Evolutionary conservation across 805 yeast species (phyloP).

Genomic region (Kurtzmaniella cleridarum): DNA sequence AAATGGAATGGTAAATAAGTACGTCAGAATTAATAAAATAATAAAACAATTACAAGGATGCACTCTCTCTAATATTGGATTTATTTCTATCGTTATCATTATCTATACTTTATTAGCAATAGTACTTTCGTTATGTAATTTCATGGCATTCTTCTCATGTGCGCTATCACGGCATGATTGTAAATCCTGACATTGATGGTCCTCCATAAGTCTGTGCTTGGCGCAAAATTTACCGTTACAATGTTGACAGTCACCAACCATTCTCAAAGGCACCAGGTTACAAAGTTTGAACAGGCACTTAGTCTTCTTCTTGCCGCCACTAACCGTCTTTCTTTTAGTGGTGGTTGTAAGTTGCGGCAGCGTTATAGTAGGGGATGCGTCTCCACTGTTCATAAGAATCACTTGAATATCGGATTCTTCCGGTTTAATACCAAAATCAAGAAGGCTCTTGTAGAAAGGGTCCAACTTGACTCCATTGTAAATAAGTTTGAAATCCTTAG

Average conservation of each 20-base stretch:
- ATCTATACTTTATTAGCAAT: constrained; percentile 58
- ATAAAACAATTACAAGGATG: not conserved
- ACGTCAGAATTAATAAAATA: not conserved
- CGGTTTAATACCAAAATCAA: constrained; percentile 15
- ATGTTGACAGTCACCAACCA: constrained; percentile 79
- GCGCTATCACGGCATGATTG: constrained; percentile 76
- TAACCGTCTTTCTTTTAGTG: constrained; percentile 9
- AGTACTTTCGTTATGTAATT: constrained; percentile 82
- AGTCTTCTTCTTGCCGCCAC: constrained; percentile 32
- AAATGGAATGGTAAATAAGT: not conserved
- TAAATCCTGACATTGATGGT: constrained; percentile 74
- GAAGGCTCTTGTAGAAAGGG: constrained; percentile 20
- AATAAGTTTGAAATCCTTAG: constrained; percentile 34
- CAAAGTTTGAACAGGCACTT: constrained; percentile 55
- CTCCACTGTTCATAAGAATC: constrained; percentile 20
- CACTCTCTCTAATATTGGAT: not conserved
- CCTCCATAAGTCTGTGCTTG: constrained; percentile 80
- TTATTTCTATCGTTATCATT: constrained; percentile 1
- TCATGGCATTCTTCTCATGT: constrained; percentile 79
- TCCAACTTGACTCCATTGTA: constrained; percentile 33
- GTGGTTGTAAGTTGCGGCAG: constrained; percentile 13
- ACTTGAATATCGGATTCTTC: constrained; percentile 12
- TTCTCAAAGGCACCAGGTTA: constrained; percentile 55
- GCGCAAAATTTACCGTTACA: constrained; percentile 85
- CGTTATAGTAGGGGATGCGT: constrained; percentile 10